phyloP scores from a whole-genome alignment of 768 basidiomycete genomes.

The Lyophyllum semitale region DNA sequence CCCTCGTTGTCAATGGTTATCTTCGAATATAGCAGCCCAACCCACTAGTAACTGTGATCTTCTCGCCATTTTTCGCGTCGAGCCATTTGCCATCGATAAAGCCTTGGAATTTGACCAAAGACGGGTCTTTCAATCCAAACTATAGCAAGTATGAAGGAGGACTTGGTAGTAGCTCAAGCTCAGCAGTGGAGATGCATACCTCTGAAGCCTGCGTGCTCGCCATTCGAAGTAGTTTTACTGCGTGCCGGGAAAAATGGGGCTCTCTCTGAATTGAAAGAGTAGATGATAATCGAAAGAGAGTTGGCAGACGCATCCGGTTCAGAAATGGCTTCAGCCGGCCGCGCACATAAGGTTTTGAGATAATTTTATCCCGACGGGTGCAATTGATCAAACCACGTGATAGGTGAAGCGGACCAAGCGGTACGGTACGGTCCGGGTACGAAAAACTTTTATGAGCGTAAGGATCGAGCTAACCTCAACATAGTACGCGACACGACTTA shows the following conservation, averaged over 20 bases:
- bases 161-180: not conserved
- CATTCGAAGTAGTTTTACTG: slow-evolving; percentile 45
- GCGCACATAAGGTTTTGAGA: slow-evolving; percentile 16
- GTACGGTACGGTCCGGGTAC: too few species aligned
- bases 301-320: slow-evolving; percentile 17
- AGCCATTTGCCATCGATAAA: slow-evolving; percentile 88
- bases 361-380: slow-evolving; percentile 9
- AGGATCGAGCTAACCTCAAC: too few species aligned
- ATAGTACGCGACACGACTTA: not conserved
- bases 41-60: slow-evolving; percentile 77
- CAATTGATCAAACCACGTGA: slow-evolving; percentile 7
- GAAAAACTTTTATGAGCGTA: too few species aligned
- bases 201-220: slow-evolving; percentile 52
- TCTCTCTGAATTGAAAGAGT: slow-evolving; percentile 28
- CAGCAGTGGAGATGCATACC: slow-evolving; percentile 23
- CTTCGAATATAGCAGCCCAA: slow-evolving; percentile 8
- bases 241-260: slow-evolving; percentile 8
- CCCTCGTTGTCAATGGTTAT: not conserved
- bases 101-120: slow-evolving; percentile 73
- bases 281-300: slow-evolving; percentile 24
- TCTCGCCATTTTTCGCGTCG: slow-evolving; percentile 72
- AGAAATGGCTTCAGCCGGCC: slow-evolving; percentile 11
- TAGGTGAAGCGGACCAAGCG: too few species aligned
- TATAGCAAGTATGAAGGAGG: slow-evolving; percentile 22
- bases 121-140: slow-evolving; percentile 79